phyloP scores from a whole-genome alignment of 164 flowering plant genomes.

The Hamamelis virginiana region DNA sequence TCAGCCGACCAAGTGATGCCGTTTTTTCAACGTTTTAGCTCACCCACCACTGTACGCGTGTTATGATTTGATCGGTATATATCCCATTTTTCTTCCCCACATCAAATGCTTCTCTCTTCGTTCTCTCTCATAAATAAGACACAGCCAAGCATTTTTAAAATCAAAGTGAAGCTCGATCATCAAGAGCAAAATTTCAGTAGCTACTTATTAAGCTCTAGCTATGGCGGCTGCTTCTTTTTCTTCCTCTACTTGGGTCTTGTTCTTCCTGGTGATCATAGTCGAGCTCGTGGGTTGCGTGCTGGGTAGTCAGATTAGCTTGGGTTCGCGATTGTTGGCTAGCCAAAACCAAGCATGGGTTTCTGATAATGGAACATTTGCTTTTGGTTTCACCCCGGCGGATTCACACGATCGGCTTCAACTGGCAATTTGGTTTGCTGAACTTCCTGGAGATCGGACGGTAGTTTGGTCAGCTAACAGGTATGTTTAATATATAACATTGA shows the following conservation, averaged over 20 bases:
- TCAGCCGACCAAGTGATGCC: slow-evolving; percentile 34
- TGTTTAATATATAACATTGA: slow-evolving; percentile 1
- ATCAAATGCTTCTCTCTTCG: not conserved
- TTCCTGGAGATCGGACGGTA: slow-evolving; percentile 68
- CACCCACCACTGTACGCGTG: slow-evolving; percentile 53
- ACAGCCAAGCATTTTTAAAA: too few species aligned
- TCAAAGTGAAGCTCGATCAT: too few species aligned
- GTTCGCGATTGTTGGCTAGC: slow-evolving; percentile 55
- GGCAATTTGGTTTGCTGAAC: slow-evolving; percentile 68
- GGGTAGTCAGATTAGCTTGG: slow-evolving; percentile 36
- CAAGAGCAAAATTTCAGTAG: not conserved
- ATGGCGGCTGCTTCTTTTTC: slow-evolving; percentile 3
- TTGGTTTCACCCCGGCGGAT: slow-evolving; percentile 54
- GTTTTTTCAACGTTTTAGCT: slow-evolving; percentile 55
- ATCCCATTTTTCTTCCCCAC: not conserved
- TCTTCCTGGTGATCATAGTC: slow-evolving; percentile 11
- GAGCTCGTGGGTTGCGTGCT: slow-evolving; percentile 1
- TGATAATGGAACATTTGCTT: slow-evolving; percentile 73
- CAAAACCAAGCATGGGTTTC: slow-evolving; percentile 60
- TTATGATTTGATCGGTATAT: too few species aligned
- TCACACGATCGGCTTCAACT: slow-evolving; percentile 37
- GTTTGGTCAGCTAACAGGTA: slow-evolving; percentile 92
- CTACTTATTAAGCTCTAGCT: not conserved
- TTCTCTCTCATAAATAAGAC: not conserved
- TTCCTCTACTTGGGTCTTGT: not conserved